Evolutionary conservation across 208 protist species (phyloP), one percentile per base, ranked within the genome.

Genomic region (Strigomonas galati): DNA sequence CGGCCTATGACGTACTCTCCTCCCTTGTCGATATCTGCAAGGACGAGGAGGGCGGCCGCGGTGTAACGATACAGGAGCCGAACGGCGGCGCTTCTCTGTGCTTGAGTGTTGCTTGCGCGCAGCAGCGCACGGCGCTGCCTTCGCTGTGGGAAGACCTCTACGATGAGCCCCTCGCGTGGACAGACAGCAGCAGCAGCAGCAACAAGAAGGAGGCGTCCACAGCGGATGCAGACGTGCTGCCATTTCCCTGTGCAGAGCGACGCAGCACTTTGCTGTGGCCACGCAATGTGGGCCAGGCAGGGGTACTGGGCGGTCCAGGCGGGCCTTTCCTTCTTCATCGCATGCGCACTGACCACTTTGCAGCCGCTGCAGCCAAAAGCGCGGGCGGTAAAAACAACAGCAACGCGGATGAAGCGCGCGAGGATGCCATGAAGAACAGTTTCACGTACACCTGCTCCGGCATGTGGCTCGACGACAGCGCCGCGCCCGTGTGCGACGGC

Each of bases 221-320:
- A n/a, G n/a, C n/a, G n/a, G 26, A 68, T 4, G 1, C 24, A 14
- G 49, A 26, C 31, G 49, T 31, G 37, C 40, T 60, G 15, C 62
- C 68, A 2, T 61, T 67, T 44, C 30, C 60, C 53, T 44, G 54
- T 32, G 10, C 44, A 21, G 53, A 55, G 0, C 62, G 71, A 1
- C 74, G 74, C 63, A 79, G 69, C 43, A 63, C 74, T 7, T 60
- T 79, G 40, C 51, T 79, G 19, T 79, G 67, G 67, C 74, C 74
- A 23, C 2, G 48, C 26, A 79, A 79, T 37, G 31, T 65, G 32
- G n/a, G 28, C 32, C 58, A 65, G 26, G 48, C 1, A 2, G 54
- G 19, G 19, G 54, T 59, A 35, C 59, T 81, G 17, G 71, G 69
- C 27, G 75, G 70, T 12, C 70, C 70, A 62, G 75, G 75, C 6